phyloP scores from a whole-genome alignment of 2,329 filamentous ascomycete species.

The Talaromyces albobiverticillius region DNA sequence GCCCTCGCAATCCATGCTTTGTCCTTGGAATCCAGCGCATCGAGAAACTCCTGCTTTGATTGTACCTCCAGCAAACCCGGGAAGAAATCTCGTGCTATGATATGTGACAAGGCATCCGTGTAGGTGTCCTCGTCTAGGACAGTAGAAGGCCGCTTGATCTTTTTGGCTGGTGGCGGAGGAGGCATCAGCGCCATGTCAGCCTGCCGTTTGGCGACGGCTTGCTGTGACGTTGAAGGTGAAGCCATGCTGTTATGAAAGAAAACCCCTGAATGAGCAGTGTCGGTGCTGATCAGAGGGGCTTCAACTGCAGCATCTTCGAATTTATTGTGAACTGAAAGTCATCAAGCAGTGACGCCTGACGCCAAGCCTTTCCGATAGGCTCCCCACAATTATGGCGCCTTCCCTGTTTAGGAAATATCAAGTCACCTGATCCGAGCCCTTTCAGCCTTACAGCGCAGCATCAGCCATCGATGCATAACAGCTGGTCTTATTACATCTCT shows the following conservation, averaged over 20 bases:
- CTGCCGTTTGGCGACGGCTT: constrained; percentile 32
- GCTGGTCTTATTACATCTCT: too few relatives aligned
- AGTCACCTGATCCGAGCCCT: not conserved
- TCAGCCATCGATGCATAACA: too few relatives aligned
- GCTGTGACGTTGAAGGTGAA: constrained; percentile 24
- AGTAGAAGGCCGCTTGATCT: constrained; percentile 84
- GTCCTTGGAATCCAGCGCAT: constrained; percentile 84
- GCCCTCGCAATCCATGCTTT: constrained; percentile 82
- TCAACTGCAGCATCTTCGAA: not conserved
- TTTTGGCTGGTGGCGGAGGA: constrained; percentile 77
- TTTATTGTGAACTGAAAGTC: too few relatives aligned
- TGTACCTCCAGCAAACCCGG: constrained; percentile 83
- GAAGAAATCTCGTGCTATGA: constrained; percentile 96
- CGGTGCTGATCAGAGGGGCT: constrained; percentile 7
- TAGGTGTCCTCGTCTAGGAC: constrained; percentile 94
- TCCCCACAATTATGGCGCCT: not conserved
- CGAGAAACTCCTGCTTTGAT: constrained; percentile 86
- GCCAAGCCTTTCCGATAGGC: constrained; percentile 13
- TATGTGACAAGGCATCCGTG: constrained; percentile 83
- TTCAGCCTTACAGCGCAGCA: constrained; percentile 6
- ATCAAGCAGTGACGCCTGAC: not conserved
- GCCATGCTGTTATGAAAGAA: constrained; percentile 26
- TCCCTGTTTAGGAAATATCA: not conserved
- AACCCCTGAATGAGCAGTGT: too few relatives aligned
- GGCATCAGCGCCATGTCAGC: constrained; percentile 68